Percentiles rank a stretch among this genome's conserved stretches.
phyloP scores from a whole-genome alignment of 345 rosid species.

The Leavenworthia alabamica region DNA sequence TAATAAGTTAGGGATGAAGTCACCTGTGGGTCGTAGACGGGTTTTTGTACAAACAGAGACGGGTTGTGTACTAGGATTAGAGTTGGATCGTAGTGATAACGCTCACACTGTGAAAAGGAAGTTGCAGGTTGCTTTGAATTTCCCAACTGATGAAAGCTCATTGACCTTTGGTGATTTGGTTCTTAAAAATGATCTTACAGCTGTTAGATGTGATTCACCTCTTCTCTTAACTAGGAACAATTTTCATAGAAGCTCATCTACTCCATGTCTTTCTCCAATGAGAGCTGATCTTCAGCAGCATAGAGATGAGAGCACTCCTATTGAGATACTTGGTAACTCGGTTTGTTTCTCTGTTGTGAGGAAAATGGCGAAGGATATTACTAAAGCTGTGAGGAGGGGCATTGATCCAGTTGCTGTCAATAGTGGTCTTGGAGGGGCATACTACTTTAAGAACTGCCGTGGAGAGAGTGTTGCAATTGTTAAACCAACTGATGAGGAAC shows the following conservation, averaged over 20 bases:
- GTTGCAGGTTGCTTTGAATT: conserved; percentile 69
- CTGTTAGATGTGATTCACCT: conserved; percentile 66
- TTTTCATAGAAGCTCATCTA: conserved; percentile 68
- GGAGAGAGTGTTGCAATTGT: conserved; percentile 62
- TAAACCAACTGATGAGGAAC: conserved; percentile 84
- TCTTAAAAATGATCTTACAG: conserved; percentile 72
- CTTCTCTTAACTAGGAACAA: conserved; percentile 65
- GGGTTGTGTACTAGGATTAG: conserved; percentile 80
- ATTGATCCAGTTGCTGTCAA: conserved; percentile 49
- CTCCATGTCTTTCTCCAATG: conserved; percentile 66
- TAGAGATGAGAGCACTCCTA: conserved; percentile 63
- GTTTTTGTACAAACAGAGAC: conserved; percentile 84
- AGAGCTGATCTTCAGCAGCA: conserved; percentile 56
- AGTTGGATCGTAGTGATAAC: conserved; percentile 70
- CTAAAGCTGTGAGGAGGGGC: conserved; percentile 57
- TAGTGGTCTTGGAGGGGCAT: conserved; percentile 72
- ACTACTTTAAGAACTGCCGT: conserved; percentile 40
- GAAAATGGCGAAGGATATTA: conserved; percentile 59
- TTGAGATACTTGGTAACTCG: conserved; percentile 75
- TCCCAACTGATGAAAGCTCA: conserved; percentile 63
- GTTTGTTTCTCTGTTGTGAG: conserved; percentile 40
- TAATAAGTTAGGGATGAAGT: conserved; percentile 44
- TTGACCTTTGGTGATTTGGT: conserved; percentile 74
- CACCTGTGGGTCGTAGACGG: conserved; percentile 58
- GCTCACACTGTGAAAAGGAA: conserved; percentile 79